Evolutionary conservation across 306 rosid species (phyloP), one percentile per base, ranked within the genome.

Genomic region (Canavalia gladiata): DNA sequence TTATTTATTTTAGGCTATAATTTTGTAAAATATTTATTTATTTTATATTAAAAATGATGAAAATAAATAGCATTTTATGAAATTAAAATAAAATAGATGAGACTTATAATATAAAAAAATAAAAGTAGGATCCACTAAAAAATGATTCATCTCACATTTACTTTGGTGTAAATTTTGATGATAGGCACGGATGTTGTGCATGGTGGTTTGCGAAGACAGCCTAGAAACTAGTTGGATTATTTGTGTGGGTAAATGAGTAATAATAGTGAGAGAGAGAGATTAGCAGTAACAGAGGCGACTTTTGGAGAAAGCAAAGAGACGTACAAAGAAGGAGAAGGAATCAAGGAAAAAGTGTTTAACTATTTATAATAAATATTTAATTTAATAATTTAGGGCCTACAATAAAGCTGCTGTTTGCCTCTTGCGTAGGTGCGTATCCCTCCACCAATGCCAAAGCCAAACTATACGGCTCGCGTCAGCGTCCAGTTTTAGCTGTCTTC

Each of bases 301-400:
- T 88, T 88, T 88, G 93, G 89, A 77, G 85, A 55, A 35, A 45
- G 83, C 88, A 75, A 82, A 86, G 97, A 84, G 97, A 65, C 97
- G 89, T 75, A 56, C 0, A 35, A 1, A 34, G 72, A 11, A 18
- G 58, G 58, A n/a, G 60, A 83, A 75, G 78, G 87, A 81, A 83
- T 84, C 86, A 52, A 80, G 47, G 71, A 28, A 25, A 73, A 47
- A 29, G 18, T 6, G 33, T n/a, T 66, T 4, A 9, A 18, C 1
- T 50, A 47, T 8, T 47, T 34, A 12, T 6, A 37, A 64, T 18
- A 18, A 18, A 18, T 37, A 37, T 37, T 37, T 37, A 39, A 51
- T 51, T 66, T 4, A 68, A 68, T 68, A 45, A 25, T 41, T 18
- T 18, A 42, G 63, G 86, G 60, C 64, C 73, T 76, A 82, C 80